Percentiles rank a stretch among this genome's conserved stretches.
phyloP scores from a whole-genome alignment of 2,329 filamentous ascomycete species.

The Dactylonectria estremocensis region DNA sequence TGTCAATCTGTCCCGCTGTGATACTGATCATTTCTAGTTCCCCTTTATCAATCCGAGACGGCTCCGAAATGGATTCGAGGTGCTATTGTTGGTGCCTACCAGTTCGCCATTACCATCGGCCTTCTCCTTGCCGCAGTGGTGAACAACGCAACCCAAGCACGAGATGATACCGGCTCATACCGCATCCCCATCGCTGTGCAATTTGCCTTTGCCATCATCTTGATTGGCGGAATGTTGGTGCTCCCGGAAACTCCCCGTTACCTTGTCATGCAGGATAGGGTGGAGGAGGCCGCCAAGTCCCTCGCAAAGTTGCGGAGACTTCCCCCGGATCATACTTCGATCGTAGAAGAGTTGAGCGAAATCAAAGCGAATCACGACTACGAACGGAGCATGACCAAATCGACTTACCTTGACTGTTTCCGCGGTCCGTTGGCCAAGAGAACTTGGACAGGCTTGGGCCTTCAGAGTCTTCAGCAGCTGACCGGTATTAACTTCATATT shows the following conservation, averaged over 20 bases:
- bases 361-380: conserved; percentile 75
- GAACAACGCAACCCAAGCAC: conserved; percentile 73
- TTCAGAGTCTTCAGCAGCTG: conserved; percentile 69
- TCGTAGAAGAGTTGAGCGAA: conserved; percentile 75
- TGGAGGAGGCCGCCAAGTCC: conserved; percentile 50
- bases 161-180: conserved; percentile 70
- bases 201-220: conserved; percentile 77
- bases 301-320: conserved; percentile 74
- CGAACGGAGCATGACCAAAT: conserved; percentile 66
- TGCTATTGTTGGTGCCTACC: conserved; percentile 79
- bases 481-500: conserved; percentile 59
- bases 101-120: conserved; percentile 79
- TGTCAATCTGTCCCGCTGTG: neutral
- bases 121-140: conserved; percentile 77
- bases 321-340: conserved; percentile 66
- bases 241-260: conserved; percentile 81
- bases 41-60: conserved; percentile 81
- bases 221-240: conserved; percentile 74
- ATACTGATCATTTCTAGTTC: conserved; percentile 61
- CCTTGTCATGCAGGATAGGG: conserved; percentile 70
- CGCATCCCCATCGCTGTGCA: conserved; percentile 75
- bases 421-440: conserved; percentile 67
- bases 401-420: conserved; percentile 70
- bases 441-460: conserved; percentile 74
- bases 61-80: conserved; percentile 82